Evolutionary conservation across 2,329 filamentous ascomycete species (phyloP), one percentile per base, ranked within the genome.

Genomic region (Zymoseptoria ardabiliae): DNA sequence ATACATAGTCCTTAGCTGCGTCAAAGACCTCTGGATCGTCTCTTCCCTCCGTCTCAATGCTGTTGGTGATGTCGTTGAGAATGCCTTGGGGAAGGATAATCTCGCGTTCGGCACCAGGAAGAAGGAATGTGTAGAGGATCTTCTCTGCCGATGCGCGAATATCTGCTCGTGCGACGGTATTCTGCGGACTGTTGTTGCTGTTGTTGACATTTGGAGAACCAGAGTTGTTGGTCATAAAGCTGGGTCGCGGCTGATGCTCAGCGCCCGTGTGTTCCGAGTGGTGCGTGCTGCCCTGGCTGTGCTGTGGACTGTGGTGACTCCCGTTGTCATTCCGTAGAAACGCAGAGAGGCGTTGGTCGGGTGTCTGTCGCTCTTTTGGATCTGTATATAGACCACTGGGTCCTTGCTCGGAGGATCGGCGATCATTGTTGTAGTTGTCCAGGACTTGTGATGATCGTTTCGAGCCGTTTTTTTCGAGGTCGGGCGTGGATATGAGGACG

Each of bases 21-120:
- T 97, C 94, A 69, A 99, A 99, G 11, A 99, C 89, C 74, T 99
- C 94, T 0, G 94, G 94, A 72, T 99, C 94, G 69, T 97, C 94
- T 68, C 94, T 86, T 52, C 91, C 90, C 65, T 91, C 87, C 66
- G 93, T 88, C 76, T 99, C 94, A 63, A 99, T 95, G 13, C 90
- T 85, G 20, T 86, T 82, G 48, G 91, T 95, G 61, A 97, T 92
- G 22, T 92, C 87, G 57, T 89, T 83, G 0, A 93, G 88, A 70
- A 97, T 96, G 35, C 86, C 86, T 62, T 92, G 88, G 0, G 94
- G 93, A 5, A 99, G 83, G 53, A 92, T 91, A 66, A 99, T 97
- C 76, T 99, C 94, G 67, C 95, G 86, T 77, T 99, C 94, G 0
- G 94, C 90, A n/a, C 91, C 92, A 0, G 92, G 91, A 1, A 99